Evolutionary conservation across 2,329 filamentous ascomycete genomes (phyloP), one percentile per base, ranked within the genome.

Genomic region (Neonectria magnoliae): DNA sequence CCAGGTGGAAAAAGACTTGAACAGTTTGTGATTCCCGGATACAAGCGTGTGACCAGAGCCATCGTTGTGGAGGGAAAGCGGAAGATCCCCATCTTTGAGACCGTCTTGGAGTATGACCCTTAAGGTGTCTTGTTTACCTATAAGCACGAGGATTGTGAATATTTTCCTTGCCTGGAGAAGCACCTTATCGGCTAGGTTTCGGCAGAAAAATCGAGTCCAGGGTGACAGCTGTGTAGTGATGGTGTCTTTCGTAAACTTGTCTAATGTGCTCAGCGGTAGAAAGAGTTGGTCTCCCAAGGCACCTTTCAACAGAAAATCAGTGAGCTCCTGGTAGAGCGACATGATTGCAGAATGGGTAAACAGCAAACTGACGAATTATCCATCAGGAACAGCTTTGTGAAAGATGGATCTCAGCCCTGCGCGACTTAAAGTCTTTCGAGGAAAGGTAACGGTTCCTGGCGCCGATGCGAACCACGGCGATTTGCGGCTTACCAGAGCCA

Each of bases 61-160:
- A 13, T 53, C 31, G 4, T 22, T 2, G 4, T 42, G 50, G 10
- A 56, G 60, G 6, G 68, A 67, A 27, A 69, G 60, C 8, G 68
- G 68, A 27, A 69, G 65, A 11, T 69, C 59, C 14, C 50, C 42
- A 5, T 70, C 68, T 2, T 33, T 27, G 13, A 69, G 55, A 1
- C 57, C 48, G 29, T 64, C 65, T 10, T 50, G 36, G 1, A 38
- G 13, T 1, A 70, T 36, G 0, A 51, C 9, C 14, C n/a, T 36
- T 10, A 70, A 66, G 0, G 38, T 55, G 0, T 25, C 25, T 2
- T 62, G 1, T 2, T 69, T 57, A 1, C 67, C 47, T 1, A 68
- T 63, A 9, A 70, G 59, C 4, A 69, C 60, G 1, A 70, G 51
- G 16, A 70, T 62, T 1, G 62, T 31, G 25, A 70, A 69, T 5